A percentile compares a stretch with the other conserved stretches of the same genome.
phyloP scores from a whole-genome alignment of 352 stramenopile species.

The Globisporangium rhizosaccharum region DNA sequence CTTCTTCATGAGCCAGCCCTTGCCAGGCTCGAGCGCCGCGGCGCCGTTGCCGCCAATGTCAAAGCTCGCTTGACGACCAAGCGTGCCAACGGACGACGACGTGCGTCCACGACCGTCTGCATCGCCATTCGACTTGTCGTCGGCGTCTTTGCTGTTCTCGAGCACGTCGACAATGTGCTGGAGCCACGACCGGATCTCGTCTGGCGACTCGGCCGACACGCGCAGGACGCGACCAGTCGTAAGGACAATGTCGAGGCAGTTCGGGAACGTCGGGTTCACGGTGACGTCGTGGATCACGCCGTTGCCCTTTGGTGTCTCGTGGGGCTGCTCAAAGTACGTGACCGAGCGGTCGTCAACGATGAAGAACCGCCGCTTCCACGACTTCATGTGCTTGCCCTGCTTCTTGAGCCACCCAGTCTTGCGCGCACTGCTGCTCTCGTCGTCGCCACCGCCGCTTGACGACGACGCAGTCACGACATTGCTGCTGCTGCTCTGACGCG shows the following conservation, averaged over 20 bases:
- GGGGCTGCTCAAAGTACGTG: constrained; percentile 59
- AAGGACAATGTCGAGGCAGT: constrained; percentile 67
- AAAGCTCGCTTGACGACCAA: constrained; percentile 4
- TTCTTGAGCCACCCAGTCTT: constrained; percentile 81
- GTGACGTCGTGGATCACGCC: constrained; percentile 46
- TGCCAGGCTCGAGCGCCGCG: constrained; percentile 17
- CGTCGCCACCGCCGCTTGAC: constrained; percentile 3
- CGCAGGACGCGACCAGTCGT: constrained; percentile 50
- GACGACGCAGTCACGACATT: not conserved
- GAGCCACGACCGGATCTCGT: constrained; percentile 61
- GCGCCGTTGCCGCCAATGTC: constrained; percentile 2
- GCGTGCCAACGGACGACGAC: not conserved
- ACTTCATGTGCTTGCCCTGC: constrained; percentile 64
- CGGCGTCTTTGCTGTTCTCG: constrained; percentile 13
- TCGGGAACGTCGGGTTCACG: constrained; percentile 41
- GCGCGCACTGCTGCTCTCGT: constrained; percentile 5
- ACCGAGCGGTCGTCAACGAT: constrained; percentile 48
- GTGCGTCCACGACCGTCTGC: not conserved
- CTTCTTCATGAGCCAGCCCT: constrained; percentile 54
- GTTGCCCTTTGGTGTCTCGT: constrained; percentile 44
- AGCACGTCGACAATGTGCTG: constrained; percentile 32
- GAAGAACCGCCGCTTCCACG: constrained; percentile 77
- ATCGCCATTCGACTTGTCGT: not conserved
- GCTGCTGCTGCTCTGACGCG: not conserved
- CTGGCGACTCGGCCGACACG: constrained; percentile 51